Percentiles rank a stretch among this genome's conserved stretches.
Conservation (phyloP, 768 basidiomycete genomes). For the Rhodotorula babjevae region DNA sequence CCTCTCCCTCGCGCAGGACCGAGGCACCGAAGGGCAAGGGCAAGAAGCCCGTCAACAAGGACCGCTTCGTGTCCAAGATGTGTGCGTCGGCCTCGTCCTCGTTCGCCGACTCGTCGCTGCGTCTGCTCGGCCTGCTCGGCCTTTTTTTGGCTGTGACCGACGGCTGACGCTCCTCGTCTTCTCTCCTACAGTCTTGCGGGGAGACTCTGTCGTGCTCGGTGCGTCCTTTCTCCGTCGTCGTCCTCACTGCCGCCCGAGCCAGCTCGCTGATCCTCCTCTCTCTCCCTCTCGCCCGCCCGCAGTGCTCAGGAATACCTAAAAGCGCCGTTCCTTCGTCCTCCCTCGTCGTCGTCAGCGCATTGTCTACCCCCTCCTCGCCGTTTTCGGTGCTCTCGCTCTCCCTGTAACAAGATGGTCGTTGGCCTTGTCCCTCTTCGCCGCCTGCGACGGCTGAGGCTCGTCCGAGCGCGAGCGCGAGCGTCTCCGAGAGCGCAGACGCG, state of each 20-base stretch:
- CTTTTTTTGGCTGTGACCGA: too few relatives aligned
- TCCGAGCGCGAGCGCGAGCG: too few relatives aligned
- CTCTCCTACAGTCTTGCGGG: conserved; percentile 53
- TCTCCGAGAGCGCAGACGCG: too few relatives aligned
- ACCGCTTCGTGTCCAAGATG: conserved; percentile 99
- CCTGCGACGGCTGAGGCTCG: too few relatives aligned
- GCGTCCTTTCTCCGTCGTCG: conserved; percentile 26
- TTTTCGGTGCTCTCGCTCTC: background rate
- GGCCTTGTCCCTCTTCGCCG: background rate
- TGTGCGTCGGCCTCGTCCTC: conserved; percentile 57
- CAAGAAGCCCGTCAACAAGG: conserved; percentile 98
- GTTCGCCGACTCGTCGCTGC: too few relatives aligned
- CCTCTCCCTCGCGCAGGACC: conserved; percentile 60
- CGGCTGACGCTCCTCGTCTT: conserved; percentile 6
- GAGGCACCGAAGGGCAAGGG: conserved; percentile 96
- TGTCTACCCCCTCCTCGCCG: background rate
- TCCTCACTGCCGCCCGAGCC: background rate
- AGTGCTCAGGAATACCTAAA: conserved; percentile 39
- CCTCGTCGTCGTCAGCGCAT: background rate
- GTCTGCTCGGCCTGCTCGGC: too few relatives aligned
- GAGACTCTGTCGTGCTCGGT: conserved; percentile 97
- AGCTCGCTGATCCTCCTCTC: background rate
- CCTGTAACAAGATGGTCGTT: background rate
- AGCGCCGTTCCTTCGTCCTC: background rate
- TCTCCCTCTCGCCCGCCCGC: background rate